These are phyloP conservation scores for Iris macrosiphon DNA, from an alignment of 106 monocot genomes.

Conservation along the genomic window DNA sequence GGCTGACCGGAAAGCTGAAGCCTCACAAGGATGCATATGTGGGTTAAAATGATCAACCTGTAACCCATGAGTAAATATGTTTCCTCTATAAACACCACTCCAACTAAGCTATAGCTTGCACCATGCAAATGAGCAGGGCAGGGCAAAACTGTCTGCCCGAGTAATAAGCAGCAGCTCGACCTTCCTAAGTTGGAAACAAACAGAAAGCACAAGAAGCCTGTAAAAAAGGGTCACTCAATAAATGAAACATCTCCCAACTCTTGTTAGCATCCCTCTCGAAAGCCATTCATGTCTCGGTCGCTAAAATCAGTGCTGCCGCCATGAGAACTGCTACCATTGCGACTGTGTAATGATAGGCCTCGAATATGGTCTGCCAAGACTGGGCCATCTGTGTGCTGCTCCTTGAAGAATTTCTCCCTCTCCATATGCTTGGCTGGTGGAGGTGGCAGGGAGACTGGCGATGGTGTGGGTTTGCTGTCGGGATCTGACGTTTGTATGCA, in stretches of 20 bases:
- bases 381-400: conserved; percentile 35
- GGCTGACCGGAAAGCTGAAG: neutral
- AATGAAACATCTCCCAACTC: neutral
- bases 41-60: neutral
- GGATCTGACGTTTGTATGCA: conserved; percentile 57
- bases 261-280: conserved; percentile 21
- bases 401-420: conserved; percentile 66
- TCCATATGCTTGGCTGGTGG: conserved; percentile 45
- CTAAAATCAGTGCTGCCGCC: conserved; percentile 65
- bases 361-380: conserved; percentile 38
- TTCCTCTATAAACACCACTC: neutral
- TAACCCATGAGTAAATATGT: neutral
- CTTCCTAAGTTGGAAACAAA: neutral
- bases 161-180: neutral
- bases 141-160: no score
- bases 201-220: neutral
- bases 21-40: neutral
- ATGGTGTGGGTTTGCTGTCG: conserved; percentile 19
- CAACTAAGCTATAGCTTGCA: neutral
- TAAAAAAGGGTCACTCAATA: neutral
- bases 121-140: neutral
- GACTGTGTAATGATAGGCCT: conserved; percentile 48
- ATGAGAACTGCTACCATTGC: conserved; percentile 56
- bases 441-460: conserved; percentile 38
- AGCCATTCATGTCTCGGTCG: conserved; percentile 21